Evolutionary conservation across 2,329 filamentous ascomycete genomes (phyloP).

Genomic region (Beauveria brongniartii): DNA sequence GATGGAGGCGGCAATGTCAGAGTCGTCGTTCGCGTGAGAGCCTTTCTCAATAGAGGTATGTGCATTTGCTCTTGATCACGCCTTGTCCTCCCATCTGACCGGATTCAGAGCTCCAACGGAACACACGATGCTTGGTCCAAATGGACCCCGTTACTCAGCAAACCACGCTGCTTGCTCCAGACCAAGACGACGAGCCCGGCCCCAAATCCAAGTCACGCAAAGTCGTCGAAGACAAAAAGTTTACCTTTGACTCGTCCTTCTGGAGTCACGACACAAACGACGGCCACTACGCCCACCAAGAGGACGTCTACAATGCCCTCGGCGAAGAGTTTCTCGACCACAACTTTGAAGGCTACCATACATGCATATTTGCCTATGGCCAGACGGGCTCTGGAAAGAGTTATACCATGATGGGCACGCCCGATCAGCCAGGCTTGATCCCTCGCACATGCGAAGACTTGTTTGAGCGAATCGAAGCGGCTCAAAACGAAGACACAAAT

Average conservation of each 20-base stretch:
- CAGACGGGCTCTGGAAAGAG: constrained; percentile 97
- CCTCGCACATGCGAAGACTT: constrained; percentile 92
- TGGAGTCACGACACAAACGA: constrained; percentile 84
- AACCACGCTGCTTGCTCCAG: constrained; percentile 71
- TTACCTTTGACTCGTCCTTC: constrained; percentile 96
- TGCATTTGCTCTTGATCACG: background rate
- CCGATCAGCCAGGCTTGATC: constrained; percentile 82
- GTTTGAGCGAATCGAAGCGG: constrained; percentile 81
- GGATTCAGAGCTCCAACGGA: constrained; percentile 66
- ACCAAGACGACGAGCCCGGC: constrained; percentile 43
- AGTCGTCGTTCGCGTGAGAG: constrained; percentile 74
- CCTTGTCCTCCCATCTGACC: constrained; percentile 6
- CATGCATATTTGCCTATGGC: constrained; percentile 97
- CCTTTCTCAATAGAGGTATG: constrained; percentile 70
- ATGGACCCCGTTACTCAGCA: constrained; percentile 86
- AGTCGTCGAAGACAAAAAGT: constrained; percentile 76
- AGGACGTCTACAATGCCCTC: constrained; percentile 87
- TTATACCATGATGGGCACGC: constrained; percentile 94
- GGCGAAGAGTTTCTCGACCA: constrained; percentile 97
- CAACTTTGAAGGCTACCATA: constrained; percentile 99
- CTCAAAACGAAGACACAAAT: constrained; percentile 71
- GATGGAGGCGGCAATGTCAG: constrained; percentile 67
- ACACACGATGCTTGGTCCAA: constrained; percentile 75
- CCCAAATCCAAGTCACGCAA: constrained; percentile 59
- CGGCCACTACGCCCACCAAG: constrained; percentile 82